Percentiles rank a stretch among this genome's conserved stretches.
phyloP scores from a whole-genome alignment of 1,284 basidiomycete genomes.

The Lentinula novae-zelandiae region DNA sequence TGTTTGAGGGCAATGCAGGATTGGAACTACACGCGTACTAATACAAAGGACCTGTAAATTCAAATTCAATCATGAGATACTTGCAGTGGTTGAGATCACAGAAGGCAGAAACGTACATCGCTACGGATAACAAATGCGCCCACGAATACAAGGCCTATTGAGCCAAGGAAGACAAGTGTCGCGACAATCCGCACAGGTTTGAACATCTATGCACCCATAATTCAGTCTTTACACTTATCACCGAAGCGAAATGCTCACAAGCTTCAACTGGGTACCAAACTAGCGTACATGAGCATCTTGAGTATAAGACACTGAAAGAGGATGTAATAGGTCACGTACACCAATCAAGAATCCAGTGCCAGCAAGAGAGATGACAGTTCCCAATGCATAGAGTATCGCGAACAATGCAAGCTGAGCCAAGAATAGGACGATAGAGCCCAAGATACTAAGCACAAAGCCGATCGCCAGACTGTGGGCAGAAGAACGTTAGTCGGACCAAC shows the following conservation, averaged over 20 bases:
- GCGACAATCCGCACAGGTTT: constrained; percentile 88
- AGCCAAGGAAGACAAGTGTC: constrained; percentile 72
- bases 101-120: constrained; percentile 45
- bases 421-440: constrained; percentile 80
- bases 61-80: not conserved
- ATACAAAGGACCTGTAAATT: constrained; percentile 39
- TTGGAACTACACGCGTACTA: constrained; percentile 25
- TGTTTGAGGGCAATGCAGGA: not conserved
- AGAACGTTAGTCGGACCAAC: not conserved
- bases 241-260: constrained; percentile 41
- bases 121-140: constrained; percentile 72
- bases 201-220: constrained; percentile 68
- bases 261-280: constrained; percentile 78
- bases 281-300: constrained; percentile 25
- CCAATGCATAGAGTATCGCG: constrained; percentile 82
- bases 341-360: constrained; percentile 91
- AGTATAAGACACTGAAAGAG: constrained; percentile 2
- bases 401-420: constrained; percentile 71
- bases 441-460: constrained; percentile 77
- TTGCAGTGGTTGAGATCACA: not conserved
- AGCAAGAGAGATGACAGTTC: constrained; percentile 78
- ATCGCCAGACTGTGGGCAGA: constrained; percentile 48
- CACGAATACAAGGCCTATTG: constrained; percentile 78
- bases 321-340: constrained; percentile 38
- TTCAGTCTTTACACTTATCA: constrained; percentile 1